Base-by-base conservation (phyloP, 345 rosid species). In the Citrus hindsii region DNA sequence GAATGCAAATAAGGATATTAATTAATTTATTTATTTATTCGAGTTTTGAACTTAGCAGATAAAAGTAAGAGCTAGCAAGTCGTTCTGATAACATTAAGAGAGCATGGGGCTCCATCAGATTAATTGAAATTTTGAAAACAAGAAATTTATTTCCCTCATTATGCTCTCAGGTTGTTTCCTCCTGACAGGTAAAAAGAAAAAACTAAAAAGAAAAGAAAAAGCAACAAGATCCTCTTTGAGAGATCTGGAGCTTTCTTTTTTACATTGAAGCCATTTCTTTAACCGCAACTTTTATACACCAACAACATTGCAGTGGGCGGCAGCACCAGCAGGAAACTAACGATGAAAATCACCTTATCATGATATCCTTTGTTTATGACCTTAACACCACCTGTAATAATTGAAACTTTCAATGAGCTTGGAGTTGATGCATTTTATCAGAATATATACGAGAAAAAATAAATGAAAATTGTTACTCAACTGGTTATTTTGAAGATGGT, bases 401-500 rank as follows among this genome's bases (percentile, higher is more conserved):
- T 77, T 74, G 60, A 73, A 80, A 63, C 42, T 56, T 75, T 30
- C 75, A 76, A 24, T 77, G 48, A 79, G 25, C 53, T 60, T 60
- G 48, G 67, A 38, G 48, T 22, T 73, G 37, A 25, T 40, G 38
- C 66, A 37, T 35, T 13, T 46, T 37, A 46, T 60, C 48, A 67
- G 61, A 14, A 24, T 16, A 35, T 5, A 35, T 35, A n/a, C 12
- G 48, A 62, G 27, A 24, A 71, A 25, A 22, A 28, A 61, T 7
- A 16, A 35, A 69, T 19, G 42, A n/a, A 14, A 33, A 13, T 37
- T 6, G 22, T 24, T 63, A 76, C 88, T 84, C 56, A 86, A 88
- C 95, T 87, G 93, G 84, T 88, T 82, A 62, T 83, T 83, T 67
- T 79, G 88, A 64, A 84, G 59, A 63, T 87, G 87, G 77, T 83